These are phyloP conservation scores for Chlorophyllum brunneum DNA, from an alignment of 768 basidiomycete genomes.

Conservation along the genomic window DNA sequence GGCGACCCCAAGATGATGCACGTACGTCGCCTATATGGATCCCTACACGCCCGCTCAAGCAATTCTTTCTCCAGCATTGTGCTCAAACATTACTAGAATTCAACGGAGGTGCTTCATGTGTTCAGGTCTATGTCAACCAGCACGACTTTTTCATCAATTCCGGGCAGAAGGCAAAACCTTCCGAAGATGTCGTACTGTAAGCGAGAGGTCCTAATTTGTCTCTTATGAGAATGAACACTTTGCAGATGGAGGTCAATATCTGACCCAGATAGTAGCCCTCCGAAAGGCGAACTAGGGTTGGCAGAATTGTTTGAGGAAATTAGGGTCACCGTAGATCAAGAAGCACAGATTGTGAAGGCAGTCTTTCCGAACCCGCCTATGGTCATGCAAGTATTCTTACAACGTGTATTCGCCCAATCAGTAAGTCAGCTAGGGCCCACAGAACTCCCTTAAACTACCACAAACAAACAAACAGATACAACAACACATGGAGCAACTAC, in stretches of 20 bases:
- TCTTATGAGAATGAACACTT: background rate
- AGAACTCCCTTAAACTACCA: background rate
- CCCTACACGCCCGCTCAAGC: background rate
- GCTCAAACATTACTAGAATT: constrained; percentile 96
- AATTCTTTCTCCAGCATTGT: constrained; percentile 68
- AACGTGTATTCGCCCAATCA: constrained; percentile 96
- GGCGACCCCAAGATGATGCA: constrained; percentile 99
- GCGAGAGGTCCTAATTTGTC: constrained; percentile 17
- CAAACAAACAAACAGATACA: constrained; percentile 63
- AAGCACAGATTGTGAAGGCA: constrained; percentile 96
- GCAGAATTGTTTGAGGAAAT: constrained; percentile 84
- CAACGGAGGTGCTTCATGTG: constrained; percentile 94
- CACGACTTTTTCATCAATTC: constrained; percentile 99
- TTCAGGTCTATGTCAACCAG: constrained; percentile 98
- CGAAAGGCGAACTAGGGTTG: constrained; percentile 77
- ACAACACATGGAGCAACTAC: constrained; percentile 89
- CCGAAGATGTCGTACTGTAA: constrained; percentile 55
- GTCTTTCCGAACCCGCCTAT: constrained; percentile 96
- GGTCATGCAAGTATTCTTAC: constrained; percentile 98
- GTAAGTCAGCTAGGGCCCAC: constrained; percentile 39
- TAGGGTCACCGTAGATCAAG: constrained; percentile 85
- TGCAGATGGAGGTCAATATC: constrained; percentile 78
- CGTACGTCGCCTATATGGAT: constrained; percentile 36
- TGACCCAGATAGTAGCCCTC: constrained; percentile 74
- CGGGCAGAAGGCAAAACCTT: constrained; percentile 59